Percentiles rank a stretch among this genome's conserved stretches.
Evolutionary conservation across 768 basidiomycete species (phyloP).

Genomic region (Russula emetica): DNA sequence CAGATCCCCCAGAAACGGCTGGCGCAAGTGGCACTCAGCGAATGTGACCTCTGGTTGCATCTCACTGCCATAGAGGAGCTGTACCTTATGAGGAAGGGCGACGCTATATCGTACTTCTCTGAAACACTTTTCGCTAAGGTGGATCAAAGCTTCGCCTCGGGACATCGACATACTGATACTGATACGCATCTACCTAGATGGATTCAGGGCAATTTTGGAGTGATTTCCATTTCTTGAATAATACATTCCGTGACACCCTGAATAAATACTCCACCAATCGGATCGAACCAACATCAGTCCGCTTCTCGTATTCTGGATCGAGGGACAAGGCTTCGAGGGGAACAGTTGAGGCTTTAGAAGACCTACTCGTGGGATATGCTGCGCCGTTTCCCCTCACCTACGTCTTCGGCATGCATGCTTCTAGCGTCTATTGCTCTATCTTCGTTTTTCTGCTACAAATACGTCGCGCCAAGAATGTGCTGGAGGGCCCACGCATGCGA

Average conservation of each 20-base stretch:
- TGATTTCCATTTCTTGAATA: constrained; percentile 83
- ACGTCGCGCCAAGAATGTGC: constrained; percentile 60
- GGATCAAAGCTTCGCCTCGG: constrained; percentile 18
- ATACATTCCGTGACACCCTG: constrained; percentile 64
- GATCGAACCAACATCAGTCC: constrained; percentile 66
- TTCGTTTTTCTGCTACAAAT: constrained; percentile 74
- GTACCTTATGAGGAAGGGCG: constrained; percentile 74
- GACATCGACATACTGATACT: neutral
- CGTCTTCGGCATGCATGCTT: constrained; percentile 55
- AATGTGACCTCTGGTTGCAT: constrained; percentile 63
- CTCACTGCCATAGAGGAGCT: constrained; percentile 61
- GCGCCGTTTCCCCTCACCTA: constrained; percentile 79
- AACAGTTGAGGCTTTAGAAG: constrained; percentile 62
- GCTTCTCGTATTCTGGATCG: constrained; percentile 59
- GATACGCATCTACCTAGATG: constrained; percentile 48
- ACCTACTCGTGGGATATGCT: constrained; percentile 70
- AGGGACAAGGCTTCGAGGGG: constrained; percentile 45
- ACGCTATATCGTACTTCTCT: constrained; percentile 67
- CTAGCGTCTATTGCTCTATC: constrained; percentile 59
- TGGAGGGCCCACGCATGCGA: constrained; percentile 67
- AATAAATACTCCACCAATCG: constrained; percentile 48
- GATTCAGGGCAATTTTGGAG: constrained; percentile 65
- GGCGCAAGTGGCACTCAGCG: constrained; percentile 55
- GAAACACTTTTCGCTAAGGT: constrained; percentile 76
- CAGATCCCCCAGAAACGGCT: constrained; percentile 48